Evolutionary conservation across 2,329 filamentous ascomycete genomes (phyloP).

Genomic region (Allantophomopsis cytisporea): DNA sequence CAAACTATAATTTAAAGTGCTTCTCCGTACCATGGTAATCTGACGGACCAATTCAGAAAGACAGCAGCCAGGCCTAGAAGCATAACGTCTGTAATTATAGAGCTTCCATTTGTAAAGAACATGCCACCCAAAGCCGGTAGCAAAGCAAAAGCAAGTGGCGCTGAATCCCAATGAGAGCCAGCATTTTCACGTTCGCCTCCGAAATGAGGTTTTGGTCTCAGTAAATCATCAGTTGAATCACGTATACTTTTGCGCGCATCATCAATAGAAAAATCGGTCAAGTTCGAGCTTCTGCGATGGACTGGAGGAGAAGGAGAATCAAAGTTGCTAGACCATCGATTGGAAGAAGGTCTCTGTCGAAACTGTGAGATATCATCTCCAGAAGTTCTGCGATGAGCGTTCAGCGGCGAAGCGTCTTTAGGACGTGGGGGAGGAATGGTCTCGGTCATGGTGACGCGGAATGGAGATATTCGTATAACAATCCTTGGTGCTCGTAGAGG

Average conservation of each 20-base stretch:
- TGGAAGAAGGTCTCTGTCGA: constrained; percentile 7
- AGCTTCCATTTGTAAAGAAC: constrained; percentile 72
- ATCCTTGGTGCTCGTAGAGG: no score
- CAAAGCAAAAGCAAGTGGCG: constrained; percentile 73
- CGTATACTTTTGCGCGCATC: constrained; percentile 51
- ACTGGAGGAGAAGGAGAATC: background rate
- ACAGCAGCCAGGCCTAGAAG: constrained; percentile 68
- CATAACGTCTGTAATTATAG: constrained; percentile 74
- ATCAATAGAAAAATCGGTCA: constrained; percentile 62
- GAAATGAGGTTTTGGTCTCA: constrained; percentile 36
- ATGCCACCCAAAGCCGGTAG: constrained; percentile 77
- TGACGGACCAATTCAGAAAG: constrained; percentile 86
- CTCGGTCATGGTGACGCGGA: no score
- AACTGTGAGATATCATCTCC: constrained; percentile 10
- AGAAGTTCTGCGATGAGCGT: background rate
- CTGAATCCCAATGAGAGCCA: constrained; percentile 57
- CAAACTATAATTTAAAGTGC: background rate
- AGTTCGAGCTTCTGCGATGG: constrained; percentile 59
- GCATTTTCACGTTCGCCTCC: constrained; percentile 19
- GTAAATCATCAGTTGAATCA: constrained; percentile 56
- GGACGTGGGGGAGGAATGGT: no score
- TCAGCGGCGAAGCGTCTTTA: no score
- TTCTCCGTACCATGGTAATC: constrained; percentile 63
- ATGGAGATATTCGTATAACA: no score
- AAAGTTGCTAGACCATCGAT: background rate